Conservation (phyloP, 345 rosid species). For the Corchorus olitorius region DNA sequence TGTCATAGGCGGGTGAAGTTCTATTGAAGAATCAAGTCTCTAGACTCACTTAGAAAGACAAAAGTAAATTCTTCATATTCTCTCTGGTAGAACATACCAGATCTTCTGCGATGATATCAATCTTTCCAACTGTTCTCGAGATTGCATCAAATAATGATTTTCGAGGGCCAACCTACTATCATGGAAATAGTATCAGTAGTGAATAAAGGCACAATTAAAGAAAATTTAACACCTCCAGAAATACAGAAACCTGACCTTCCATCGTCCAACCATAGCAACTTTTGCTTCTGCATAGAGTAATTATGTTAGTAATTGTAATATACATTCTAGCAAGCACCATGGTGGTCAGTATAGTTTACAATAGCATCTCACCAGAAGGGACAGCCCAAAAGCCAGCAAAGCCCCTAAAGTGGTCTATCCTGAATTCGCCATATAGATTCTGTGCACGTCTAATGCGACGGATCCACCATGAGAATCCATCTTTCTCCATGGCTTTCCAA, state of each 20-base stretch:
- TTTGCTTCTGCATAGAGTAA: conserved; percentile 71
- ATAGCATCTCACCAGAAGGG: conserved; percentile 65
- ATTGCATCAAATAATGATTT: conserved; percentile 84
- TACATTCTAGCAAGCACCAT: conserved; percentile 13
- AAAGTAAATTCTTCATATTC: conserved; percentile 11
- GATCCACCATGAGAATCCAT: conserved; percentile 92
- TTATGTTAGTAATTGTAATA: conserved; percentile 6
- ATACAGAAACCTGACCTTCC: conserved; percentile 63
- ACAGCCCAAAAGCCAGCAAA: conserved; percentile 98
- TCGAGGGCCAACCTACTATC: conserved; percentile 95
- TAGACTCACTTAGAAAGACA: not conserved
- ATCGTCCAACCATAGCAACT: conserved; percentile 75
- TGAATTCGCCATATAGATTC: conserved; percentile 80
- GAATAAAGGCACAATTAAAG: conserved; percentile 22
- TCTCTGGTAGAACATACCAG: conserved; percentile 57
- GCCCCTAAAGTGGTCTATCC: conserved; percentile 97
- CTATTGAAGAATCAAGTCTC: not conserved
- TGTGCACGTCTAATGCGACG: conserved; percentile 69
- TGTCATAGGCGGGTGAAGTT: not conserved
- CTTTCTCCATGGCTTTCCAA: conserved; percentile 92
- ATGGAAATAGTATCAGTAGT: conserved; percentile 34
- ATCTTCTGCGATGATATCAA: conserved; percentile 90
- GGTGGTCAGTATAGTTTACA: conserved; percentile 17
- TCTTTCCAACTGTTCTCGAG: conserved; percentile 62
- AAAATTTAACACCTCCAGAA: conserved; percentile 22